Evolutionary conservation across 148 eudicot species (phyloP), one percentile per base, ranked within the genome.

Genomic region (Nepenthes gracilis): DNA sequence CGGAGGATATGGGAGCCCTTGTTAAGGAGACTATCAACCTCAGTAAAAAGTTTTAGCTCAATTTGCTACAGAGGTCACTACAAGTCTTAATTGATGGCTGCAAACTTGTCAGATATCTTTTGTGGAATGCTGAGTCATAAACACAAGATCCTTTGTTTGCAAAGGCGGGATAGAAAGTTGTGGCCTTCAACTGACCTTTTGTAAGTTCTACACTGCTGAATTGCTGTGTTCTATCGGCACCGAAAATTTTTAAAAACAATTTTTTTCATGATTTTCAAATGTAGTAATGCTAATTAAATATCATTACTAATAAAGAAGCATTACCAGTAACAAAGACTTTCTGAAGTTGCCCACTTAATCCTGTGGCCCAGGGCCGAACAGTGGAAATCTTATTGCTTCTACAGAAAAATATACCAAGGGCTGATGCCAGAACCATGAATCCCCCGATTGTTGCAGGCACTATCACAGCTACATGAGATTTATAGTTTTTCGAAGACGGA

Each of bases 311-410:
- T 43, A 49, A 59, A 37, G 35, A 54, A 65, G 11, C 62, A 36
- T 69, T 81, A 87, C 97, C 97, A 9, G 86, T 68, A 12, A 85
- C 85, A 60, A 81, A 77, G 5, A 92, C 83, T 77, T 67, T 80
- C 75, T 81, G 85, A 67, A 85, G 84, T 71, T 79, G 87, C 54
- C 85, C 87, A 61, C 90, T 91, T 54, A 83, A 74, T 54, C 96
- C 87, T 23, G 85, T 73, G 37, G 79, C 72, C 86, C 87, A 83
- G 15, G 86, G 83, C 64, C 67, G 70, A 54, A 77, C 72, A 57
- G 63, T 62, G 50, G 72, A 69, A 45, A 70, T 69, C 66, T 72
- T 83, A 33, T 69, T 74, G 48, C 77, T 58, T 68, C 69, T 69
- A 67, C 70, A 78, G 40, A 81, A 58, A 54, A 60, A 55, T 62